A percentile compares a stretch with the other conserved stretches of the same genome.
Conservation (phyloP, 441 rosid genomes). For the Hypseocharis bilobata region DNA sequence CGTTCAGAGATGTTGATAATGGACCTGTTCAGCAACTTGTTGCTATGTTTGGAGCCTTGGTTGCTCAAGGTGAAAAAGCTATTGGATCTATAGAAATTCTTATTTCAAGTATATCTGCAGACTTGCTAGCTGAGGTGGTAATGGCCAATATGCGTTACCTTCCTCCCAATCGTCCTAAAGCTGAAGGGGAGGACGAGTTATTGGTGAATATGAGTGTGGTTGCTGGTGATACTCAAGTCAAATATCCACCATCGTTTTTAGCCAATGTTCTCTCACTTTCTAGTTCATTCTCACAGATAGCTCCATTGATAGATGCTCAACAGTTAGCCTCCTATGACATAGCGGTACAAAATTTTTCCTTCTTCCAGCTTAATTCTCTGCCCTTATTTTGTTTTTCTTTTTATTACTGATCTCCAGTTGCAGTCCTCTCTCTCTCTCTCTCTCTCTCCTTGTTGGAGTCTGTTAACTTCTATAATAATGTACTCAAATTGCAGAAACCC, state of each 20-base stretch:
- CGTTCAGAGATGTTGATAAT: conserved; percentile 41
- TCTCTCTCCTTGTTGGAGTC: neutral
- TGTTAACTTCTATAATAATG: conserved; percentile 1
- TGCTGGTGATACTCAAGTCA: conserved; percentile 59
- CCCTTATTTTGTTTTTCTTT: conserved; percentile 1
- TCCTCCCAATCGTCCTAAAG: conserved; percentile 37
- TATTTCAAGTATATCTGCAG: conserved; percentile 84
- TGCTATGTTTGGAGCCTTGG: conserved; percentile 85
- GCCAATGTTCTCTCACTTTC: conserved; percentile 71
- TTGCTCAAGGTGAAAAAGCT: conserved; percentile 95
- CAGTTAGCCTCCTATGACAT: conserved; percentile 29
- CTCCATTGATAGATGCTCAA: conserved; percentile 39
- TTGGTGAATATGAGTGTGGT: conserved; percentile 52
- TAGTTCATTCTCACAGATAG: conserved; percentile 66
- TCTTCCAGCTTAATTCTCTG: neutral
- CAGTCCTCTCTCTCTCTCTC: neutral
- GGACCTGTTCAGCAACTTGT: conserved; percentile 94
- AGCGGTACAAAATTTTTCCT: conserved; percentile 35
- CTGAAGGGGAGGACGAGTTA: conserved; percentile 52
- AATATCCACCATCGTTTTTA: conserved; percentile 67
- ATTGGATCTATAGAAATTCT: conserved; percentile 77
- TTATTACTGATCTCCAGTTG: neutral
- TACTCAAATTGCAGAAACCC: conserved; percentile 31
- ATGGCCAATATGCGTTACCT: conserved; percentile 90
- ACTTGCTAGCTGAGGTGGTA: conserved; percentile 92